Conservation (phyloP, 306 rosid genomes). For the Vigna unguiculata region DNA sequence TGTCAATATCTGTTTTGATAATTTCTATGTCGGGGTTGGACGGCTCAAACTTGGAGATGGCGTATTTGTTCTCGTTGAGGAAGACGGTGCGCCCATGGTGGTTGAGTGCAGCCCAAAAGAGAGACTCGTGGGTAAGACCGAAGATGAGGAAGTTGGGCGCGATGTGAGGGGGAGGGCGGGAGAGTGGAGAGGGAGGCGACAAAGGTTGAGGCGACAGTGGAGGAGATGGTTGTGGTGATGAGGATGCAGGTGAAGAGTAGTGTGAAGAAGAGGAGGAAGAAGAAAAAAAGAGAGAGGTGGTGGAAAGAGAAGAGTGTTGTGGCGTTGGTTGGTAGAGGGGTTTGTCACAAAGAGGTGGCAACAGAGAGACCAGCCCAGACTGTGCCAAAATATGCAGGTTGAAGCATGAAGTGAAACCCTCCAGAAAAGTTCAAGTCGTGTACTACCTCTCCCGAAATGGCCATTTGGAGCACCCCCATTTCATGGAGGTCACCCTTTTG, state of each 20-base stretch:
- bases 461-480: constrained; percentile 87
- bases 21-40: constrained; percentile 71
- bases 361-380: constrained; percentile 66
- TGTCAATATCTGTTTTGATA: too few species aligned
- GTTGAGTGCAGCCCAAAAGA: constrained; percentile 83
- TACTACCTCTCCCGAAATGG: constrained; percentile 91
- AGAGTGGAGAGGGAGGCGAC: constrained; percentile 45
- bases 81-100: constrained; percentile 76
- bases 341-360: constrained; percentile 52
- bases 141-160: constrained; percentile 79
- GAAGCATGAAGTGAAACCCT: constrained; percentile 52
- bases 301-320: constrained; percentile 28
- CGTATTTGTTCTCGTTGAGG: constrained; percentile 79
- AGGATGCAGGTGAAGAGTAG: constrained; percentile 65
- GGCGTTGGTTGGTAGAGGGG: background rate
- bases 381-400: constrained; percentile 60
- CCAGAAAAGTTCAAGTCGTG: constrained; percentile 75
- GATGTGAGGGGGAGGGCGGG: constrained; percentile 54
- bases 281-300: constrained; percentile 70
- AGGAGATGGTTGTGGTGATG: constrained; percentile 55
- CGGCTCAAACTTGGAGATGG: constrained; percentile 72
- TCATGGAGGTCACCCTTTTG: constrained; percentile 70
- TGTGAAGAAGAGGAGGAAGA: constrained; percentile 67
- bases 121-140: constrained; percentile 91
- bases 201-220: constrained; percentile 33